These are phyloP conservation scores for Penicillium sp. DNA, from an alignment of 2,329 filamentous ascomycete genomes.

Conservation along the genomic window DNA sequence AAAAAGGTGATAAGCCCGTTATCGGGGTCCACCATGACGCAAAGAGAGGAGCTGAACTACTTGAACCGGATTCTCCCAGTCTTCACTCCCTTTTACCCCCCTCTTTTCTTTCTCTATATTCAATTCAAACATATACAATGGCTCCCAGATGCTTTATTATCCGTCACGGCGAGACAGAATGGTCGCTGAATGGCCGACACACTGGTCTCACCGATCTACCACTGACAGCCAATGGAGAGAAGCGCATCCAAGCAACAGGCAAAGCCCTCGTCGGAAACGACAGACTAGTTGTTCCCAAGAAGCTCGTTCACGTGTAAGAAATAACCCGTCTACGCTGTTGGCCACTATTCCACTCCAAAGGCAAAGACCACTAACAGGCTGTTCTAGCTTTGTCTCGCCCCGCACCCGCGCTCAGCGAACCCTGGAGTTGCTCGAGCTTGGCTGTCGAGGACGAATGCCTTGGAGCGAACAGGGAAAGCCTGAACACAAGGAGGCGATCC, in stretches of 20 bases:
- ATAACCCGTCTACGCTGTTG: conserved; percentile 26
- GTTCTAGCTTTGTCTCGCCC: conserved; percentile 72
- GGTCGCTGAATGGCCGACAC: conserved; percentile 82
- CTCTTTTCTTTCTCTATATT: background rate
- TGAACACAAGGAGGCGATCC: conserved; percentile 39
- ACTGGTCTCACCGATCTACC: conserved; percentile 85
- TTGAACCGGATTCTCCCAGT: conserved; percentile 1
- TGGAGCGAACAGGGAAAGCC: conserved; percentile 53
- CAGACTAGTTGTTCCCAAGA: conserved; percentile 76
- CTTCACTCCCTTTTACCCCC: background rate
- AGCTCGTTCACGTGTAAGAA: conserved; percentile 75
- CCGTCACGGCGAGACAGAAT: conserved; percentile 93
- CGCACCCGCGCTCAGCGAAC: conserved; percentile 80
- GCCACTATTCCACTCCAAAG: background rate
- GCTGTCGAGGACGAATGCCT: conserved; percentile 65
- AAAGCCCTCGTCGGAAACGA: conserved; percentile 80
- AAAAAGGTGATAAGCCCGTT: conserved; percentile 1
- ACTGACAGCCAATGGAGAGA: conserved; percentile 77
- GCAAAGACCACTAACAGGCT: conserved; percentile 3
- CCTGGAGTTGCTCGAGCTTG: conserved; percentile 81
- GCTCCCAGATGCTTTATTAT: conserved; percentile 76
- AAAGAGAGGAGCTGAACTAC: conserved; percentile 1
- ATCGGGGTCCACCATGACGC: conserved; percentile 5
- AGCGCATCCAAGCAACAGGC: conserved; percentile 71
- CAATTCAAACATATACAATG: conserved; percentile 25